A percentile compares a stretch with the other conserved stretches of the same genome.
Evolutionary conservation across 2,329 filamentous ascomycete genomes (phyloP).

Genomic region (Colletotrichum brevisporum): DNA sequence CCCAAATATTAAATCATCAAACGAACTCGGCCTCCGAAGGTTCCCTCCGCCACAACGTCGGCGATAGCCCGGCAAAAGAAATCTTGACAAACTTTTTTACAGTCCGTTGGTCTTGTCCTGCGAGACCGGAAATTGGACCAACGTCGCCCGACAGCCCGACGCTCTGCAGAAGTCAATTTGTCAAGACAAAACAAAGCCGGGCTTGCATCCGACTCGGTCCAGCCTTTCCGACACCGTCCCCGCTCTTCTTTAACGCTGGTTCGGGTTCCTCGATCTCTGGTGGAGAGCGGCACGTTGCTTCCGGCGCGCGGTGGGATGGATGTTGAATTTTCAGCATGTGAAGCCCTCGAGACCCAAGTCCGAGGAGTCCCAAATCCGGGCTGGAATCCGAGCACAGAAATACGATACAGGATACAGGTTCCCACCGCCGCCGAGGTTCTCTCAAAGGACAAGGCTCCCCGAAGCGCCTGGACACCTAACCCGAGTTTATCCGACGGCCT

Average conservation of each 20-base stretch:
- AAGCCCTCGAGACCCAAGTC: background rate
- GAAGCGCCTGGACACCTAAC: background rate
- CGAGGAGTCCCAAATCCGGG: background rate
- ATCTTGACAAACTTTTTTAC: background rate
- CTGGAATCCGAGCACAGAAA: no score
- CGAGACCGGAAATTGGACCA: constrained; percentile 26
- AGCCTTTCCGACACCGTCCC: background rate
- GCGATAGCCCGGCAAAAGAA: constrained; percentile 24
- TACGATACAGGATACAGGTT: no score
- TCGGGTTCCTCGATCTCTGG: background rate
- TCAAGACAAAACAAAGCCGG: background rate
- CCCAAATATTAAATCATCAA: background rate
- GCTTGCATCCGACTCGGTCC: constrained; percentile 9
- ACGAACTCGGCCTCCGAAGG: constrained; percentile 26
- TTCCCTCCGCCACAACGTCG: constrained; percentile 15
- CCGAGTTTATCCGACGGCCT: background rate
- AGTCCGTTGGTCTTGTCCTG: background rate
- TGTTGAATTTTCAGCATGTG: constrained; percentile 8
- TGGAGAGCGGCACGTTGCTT: constrained; percentile 10
- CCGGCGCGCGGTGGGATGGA: background rate
- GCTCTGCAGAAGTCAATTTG: background rate
- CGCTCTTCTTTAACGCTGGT: background rate
- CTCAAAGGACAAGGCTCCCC: background rate
- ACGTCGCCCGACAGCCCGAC: background rate
- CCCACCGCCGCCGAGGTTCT: no score